Evolutionary conservation across 805 yeast genomes (phyloP).

Genomic region (Saturnispora mendoncae): DNA sequence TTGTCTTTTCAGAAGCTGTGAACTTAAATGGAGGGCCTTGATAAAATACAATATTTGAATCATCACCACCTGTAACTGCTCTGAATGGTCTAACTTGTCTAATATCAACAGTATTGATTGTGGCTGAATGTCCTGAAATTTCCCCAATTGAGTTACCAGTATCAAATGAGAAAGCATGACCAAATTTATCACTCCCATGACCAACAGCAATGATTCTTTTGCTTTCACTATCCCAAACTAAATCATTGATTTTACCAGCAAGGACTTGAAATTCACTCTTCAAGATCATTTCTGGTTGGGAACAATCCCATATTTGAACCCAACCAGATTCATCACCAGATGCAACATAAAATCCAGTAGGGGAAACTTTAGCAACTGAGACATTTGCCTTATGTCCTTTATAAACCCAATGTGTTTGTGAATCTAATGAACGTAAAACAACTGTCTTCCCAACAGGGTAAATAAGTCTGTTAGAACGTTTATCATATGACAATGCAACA

Average conservation of each 20-base stretch:
- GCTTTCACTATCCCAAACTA: slow-evolving; percentile 89
- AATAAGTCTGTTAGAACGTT: slow-evolving; percentile 57
- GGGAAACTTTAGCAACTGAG: slow-evolving; percentile 80
- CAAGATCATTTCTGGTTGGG: slow-evolving; percentile 44
- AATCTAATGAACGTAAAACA: slow-evolving; percentile 54
- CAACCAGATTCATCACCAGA: slow-evolving; percentile 89
- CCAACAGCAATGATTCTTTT: slow-evolving; percentile 89
- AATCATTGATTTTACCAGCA: slow-evolving; percentile 70
- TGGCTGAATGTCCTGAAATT: slow-evolving; percentile 82
- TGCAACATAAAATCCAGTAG: slow-evolving; percentile 84
- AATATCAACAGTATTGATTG: slow-evolving; percentile 75
- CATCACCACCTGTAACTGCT: slow-evolving; percentile 90
- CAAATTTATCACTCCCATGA: slow-evolving; percentile 83
- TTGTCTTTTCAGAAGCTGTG: slow-evolving; percentile 56
- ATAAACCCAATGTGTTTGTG: slow-evolving; percentile 43
- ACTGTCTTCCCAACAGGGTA: slow-evolving; percentile 80
- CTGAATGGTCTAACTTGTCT: slow-evolving; percentile 84
- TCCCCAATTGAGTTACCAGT: slow-evolving; percentile 97
- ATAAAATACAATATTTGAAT: slow-evolving; percentile 71
- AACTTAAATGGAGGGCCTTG: slow-evolving; percentile 95
- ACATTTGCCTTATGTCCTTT: slow-evolving; percentile 61
- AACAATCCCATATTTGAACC: slow-evolving; percentile 80
- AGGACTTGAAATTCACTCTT: slow-evolving; percentile 73
- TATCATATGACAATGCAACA: slow-evolving; percentile 69
- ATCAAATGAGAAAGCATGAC: slow-evolving; percentile 89